Conservation (phyloP, 1,284 basidiomycete species). For the Cerrena zonata region DNA sequence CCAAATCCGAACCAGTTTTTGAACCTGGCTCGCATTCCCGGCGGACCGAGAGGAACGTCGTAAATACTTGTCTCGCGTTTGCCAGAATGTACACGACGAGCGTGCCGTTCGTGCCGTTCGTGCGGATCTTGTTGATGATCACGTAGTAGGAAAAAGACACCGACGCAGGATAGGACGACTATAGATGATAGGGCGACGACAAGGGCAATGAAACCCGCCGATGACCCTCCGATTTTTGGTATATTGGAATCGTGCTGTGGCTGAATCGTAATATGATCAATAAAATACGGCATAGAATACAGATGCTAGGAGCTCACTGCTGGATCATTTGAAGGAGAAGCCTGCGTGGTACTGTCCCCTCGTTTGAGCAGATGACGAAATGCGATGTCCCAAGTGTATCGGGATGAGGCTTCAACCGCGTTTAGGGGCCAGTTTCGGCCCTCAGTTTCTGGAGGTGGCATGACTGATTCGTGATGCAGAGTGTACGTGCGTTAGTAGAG, state of each 20-base stretch:
- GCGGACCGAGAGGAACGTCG: conserved; percentile 20
- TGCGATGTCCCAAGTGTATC: too few relatives aligned
- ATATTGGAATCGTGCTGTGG: conserved; percentile 6
- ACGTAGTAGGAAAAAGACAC: conserved; percentile 33
- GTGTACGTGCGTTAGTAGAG: too few relatives aligned
- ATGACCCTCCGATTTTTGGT: conserved; percentile 26
- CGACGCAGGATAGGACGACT: conserved; percentile 28
- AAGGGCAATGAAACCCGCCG: conserved; percentile 30
- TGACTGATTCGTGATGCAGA: too few relatives aligned
- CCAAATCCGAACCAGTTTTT: conserved; percentile 21
- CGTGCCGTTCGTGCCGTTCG: conserved; percentile 25
- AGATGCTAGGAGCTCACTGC: conserved; percentile 1
- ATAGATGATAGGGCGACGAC: conserved; percentile 29
- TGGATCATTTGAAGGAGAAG: neutral
- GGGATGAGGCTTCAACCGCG: too few relatives aligned
- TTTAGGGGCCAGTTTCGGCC: too few relatives aligned
- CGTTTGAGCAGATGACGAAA: conserved; percentile 1
- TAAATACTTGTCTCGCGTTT: conserved; percentile 16
- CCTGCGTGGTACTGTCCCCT: neutral
- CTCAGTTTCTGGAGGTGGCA: too few relatives aligned
- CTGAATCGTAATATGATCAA: neutral
- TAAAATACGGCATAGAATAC: neutral
- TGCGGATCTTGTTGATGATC: conserved; percentile 24
- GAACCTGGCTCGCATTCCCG: conserved; percentile 24
- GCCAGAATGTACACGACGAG: conserved; percentile 16